Conservation (phyloP, 352 stramenopile genomes). For the Pseudoperonospora humuli region DNA sequence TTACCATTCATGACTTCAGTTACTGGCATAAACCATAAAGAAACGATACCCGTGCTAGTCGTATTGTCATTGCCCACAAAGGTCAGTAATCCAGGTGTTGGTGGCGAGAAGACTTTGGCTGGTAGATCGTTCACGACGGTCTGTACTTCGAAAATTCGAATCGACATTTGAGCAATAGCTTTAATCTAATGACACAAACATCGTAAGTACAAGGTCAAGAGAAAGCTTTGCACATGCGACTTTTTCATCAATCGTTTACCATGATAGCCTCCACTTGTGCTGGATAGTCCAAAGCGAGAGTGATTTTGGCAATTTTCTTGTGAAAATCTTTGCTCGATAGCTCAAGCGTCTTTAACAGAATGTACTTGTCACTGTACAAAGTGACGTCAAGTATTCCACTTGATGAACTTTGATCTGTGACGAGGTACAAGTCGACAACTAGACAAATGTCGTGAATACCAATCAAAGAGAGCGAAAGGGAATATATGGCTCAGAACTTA, state of each 20-base stretch:
- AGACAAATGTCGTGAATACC: neutral
- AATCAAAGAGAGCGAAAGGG: neutral
- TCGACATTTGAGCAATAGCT: conserved; percentile 4
- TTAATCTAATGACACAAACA: conserved; percentile 14
- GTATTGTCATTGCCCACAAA: conserved; percentile 8
- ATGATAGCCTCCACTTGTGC: conserved; percentile 6
- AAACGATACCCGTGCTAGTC: conserved; percentile 9
- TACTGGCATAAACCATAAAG: conserved; percentile 18
- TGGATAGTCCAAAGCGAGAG: conserved; percentile 5
- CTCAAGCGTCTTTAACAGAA: conserved; percentile 6
- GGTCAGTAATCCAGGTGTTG: conserved; percentile 5
- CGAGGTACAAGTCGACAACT: conserved; percentile 29
- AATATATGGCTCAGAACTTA: neutral
- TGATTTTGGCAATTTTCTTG: conserved; percentile 11
- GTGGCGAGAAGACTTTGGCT: conserved; percentile 9
- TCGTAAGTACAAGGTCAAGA: neutral
- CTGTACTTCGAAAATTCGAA: conserved; percentile 28
- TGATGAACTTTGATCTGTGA: conserved; percentile 11
- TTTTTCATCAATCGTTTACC: conserved; percentile 1
- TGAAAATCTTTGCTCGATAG: conserved; percentile 6
- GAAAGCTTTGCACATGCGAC: too few species aligned
- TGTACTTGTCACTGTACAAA: conserved; percentile 15
- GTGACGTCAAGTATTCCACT: conserved; percentile 7
- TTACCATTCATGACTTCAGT: conserved; percentile 6
- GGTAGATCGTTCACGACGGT: conserved; percentile 22